phyloP scores from a whole-genome alignment of 2,329 filamentous ascomycete genomes.

The Cladosporium sphaerospermum region DNA sequence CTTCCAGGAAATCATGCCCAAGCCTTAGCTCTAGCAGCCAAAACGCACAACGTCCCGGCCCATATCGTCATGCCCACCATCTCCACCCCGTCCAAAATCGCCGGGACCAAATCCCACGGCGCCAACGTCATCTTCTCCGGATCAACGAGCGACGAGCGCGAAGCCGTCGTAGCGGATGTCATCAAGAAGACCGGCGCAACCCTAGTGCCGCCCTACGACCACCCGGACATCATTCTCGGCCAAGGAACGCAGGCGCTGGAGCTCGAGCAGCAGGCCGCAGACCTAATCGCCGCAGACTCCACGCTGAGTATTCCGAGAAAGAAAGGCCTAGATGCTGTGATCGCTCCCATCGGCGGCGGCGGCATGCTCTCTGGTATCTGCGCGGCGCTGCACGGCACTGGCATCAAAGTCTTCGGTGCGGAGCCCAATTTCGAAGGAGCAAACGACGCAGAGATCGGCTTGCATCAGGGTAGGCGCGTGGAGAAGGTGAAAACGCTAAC shows the following conservation, averaged over 20 bases:
- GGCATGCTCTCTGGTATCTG: slow-evolving; percentile 79
- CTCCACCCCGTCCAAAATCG: slow-evolving; percentile 75
- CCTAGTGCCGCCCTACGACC: slow-evolving; percentile 81
- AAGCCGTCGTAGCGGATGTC: slow-evolving; percentile 63
- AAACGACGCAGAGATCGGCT: slow-evolving; percentile 69
- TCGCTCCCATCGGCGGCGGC: slow-evolving; percentile 81
- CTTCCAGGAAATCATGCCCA: slow-evolving; percentile 79
- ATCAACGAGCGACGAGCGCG: slow-evolving; percentile 68
- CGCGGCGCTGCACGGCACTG: slow-evolving; percentile 63
- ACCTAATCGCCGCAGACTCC: slow-evolving; percentile 39
- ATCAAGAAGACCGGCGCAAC: slow-evolving; percentile 64
- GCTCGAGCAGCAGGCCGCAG: slow-evolving; percentile 62
- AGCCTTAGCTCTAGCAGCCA: slow-evolving; percentile 76
- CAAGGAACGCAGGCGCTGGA: slow-evolving; percentile 82
- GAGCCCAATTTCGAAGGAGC: slow-evolving; percentile 75
- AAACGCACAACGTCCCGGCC: slow-evolving; percentile 64
- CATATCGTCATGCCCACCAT: slow-evolving; percentile 87
- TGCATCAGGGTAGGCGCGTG: slow-evolving; percentile 57
- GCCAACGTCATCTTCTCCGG: slow-evolving; percentile 73
- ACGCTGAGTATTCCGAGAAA: slow-evolving; percentile 18
- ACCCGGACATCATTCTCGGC: slow-evolving; percentile 80
- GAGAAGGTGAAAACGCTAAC: slow-evolving; percentile 65
- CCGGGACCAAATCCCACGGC: slow-evolving; percentile 69
- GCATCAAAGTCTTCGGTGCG: slow-evolving; percentile 70
- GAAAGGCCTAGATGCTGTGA: slow-evolving; percentile 43